Base-by-base conservation (phyloP, 2,329 filamentous ascomycete genomes). In the Thielaviopsis ethacetica region DNA sequence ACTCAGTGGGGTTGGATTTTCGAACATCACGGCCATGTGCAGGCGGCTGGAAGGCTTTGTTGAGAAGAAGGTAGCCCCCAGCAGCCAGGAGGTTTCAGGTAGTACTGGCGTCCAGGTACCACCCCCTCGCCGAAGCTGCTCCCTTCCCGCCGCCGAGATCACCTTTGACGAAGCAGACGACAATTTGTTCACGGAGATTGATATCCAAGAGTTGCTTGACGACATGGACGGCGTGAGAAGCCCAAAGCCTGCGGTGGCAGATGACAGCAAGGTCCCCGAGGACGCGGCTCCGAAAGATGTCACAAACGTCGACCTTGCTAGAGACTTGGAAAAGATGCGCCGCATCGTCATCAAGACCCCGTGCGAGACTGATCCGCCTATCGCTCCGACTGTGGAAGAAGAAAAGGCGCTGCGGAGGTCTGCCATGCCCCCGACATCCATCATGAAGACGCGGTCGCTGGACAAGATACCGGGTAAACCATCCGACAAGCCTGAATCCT, bases 351-450 rank as follows among this genome's bases (percentile, higher is more conserved):
- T 72, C n/a, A 61, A 66, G 49, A 58, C 30, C n/a, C 60, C 56
- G 12, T 21, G 49, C 10, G 49, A 56, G 26, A 44, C 34, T 30
- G 21, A 59, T 1, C 53, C 56, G 3, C 60, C 60, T 10, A 62
- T 62, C 5, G 66, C 68, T 5, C 67, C 65, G n/a, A 71, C 71
- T 0, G 59, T 72, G 34, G 62, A 66, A 53, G 68, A 73, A 53
- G 71, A 73, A 61, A 68, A 72, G 61, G 62, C 64, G 13, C 66
- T 67, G 22, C 67, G 71, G 27, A 65, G 71, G 38, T 68, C 66
- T 54, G 64, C 64, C 2, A 61, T 50, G 4, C 62, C 63, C 15
- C 67, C 69, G 5, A 68, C 67, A 1, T 69, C 71, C 1, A 73
- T 73, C 26, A 55, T 73, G 30, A 72, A 71, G 51, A 62, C 58